Evolutionary conservation across 202 grass and related monocot species (phyloP).

Genomic region (Dendrocalamus latiflorus): DNA sequence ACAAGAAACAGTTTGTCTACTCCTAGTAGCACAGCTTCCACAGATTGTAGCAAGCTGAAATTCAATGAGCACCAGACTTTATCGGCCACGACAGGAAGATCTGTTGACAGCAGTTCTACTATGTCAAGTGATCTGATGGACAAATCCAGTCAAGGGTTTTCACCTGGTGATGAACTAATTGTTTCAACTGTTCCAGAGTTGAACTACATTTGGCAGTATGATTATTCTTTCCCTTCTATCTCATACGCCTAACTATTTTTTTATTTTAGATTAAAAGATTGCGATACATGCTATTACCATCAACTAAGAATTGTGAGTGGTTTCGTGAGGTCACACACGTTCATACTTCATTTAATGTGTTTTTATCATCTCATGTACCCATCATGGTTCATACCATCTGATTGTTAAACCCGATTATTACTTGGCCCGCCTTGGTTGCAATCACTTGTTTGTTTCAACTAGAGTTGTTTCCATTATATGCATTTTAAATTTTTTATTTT

Average conservation of each 20-base stretch:
- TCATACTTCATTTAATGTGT: not conserved
- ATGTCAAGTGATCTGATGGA: slow-evolving; percentile 24
- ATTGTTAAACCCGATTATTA: not conserved
- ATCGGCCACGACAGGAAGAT: not conserved
- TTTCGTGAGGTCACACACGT: slow-evolving; percentile 7
- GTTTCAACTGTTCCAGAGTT: slow-evolving; percentile 62
- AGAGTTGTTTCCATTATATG: slow-evolving; percentile 10
- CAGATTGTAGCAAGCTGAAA: slow-evolving; percentile 10
- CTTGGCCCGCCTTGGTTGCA: not conserved
- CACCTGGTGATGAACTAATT: slow-evolving; percentile 36
- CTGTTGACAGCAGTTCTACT: not conserved
- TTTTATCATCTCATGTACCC: not conserved
- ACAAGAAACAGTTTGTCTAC: not conserved
- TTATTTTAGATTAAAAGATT: slow-evolving; percentile 12
- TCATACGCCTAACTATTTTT: slow-evolving; percentile 10
- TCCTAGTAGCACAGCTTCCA: not conserved
- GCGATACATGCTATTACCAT: not conserved
- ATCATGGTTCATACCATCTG: not conserved
- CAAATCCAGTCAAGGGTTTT: slow-evolving; percentile 32
- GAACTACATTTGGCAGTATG: slow-evolving; percentile 87
- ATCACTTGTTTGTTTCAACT: not conserved
- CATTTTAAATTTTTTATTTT: slow-evolving; percentile 20
- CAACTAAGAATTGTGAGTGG: not conserved
- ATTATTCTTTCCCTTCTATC: slow-evolving; percentile 19
- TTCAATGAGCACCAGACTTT: slow-evolving; percentile 1